Evolutionary conservation across 164 flowering plant genomes (phyloP).

Genomic region (Santalum album): DNA sequence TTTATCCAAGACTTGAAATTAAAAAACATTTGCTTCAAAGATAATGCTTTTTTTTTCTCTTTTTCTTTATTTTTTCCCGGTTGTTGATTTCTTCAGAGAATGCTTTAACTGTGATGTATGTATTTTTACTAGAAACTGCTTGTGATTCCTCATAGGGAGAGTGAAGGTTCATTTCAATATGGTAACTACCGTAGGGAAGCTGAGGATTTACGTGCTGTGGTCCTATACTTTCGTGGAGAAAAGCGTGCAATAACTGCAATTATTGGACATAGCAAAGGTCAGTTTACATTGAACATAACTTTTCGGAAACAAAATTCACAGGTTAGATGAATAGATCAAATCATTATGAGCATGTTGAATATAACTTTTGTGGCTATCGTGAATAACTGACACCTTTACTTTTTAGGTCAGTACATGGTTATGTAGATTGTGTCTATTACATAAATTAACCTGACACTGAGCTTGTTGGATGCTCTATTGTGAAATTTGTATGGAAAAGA

Average conservation of each 20-base stretch:
- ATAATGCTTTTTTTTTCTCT: no score
- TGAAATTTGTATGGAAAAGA: background rate
- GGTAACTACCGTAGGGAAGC: conserved; percentile 64
- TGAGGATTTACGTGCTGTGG: conserved; percentile 56
- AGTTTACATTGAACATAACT: background rate
- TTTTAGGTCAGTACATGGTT: no score
- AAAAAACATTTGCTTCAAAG: no score
- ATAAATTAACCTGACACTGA: background rate
- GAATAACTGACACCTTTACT: no score
- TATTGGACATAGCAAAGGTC: conserved; percentile 84
- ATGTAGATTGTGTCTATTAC: background rate
- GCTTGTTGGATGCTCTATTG: background rate
- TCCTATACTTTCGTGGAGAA: conserved; percentile 30
- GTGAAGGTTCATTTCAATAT: conserved; percentile 72
- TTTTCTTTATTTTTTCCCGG: no score
- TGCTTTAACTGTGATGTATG: no score
- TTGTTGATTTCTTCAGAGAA: no score
- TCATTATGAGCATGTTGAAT: background rate
- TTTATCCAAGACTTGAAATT: no score
- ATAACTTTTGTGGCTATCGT: no score
- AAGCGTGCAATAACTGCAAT: conserved; percentile 36
- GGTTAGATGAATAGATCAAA: background rate
- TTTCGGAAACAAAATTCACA: background rate
- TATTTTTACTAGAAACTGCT: background rate
- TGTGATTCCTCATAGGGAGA: conserved; percentile 39